phyloP scores from a whole-genome alignment of 2,329 filamentous ascomycete species.

The Fusarium poae region DNA sequence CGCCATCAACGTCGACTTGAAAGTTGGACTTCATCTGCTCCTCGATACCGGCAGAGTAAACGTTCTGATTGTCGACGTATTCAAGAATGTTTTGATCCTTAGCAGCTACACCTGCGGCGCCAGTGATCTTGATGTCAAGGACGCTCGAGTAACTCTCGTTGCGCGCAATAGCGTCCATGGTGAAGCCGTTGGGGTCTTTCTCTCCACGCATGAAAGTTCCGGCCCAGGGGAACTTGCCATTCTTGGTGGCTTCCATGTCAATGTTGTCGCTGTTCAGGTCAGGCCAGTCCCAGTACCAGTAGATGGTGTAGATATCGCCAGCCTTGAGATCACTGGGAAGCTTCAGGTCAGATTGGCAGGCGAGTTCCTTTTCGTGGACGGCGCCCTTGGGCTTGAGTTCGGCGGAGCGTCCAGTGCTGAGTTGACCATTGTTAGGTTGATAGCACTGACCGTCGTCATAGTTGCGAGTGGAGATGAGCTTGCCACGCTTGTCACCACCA shows the following conservation, averaged over 20 bases:
- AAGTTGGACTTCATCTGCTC: slow-evolving; percentile 62
- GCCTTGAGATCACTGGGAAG: slow-evolving; percentile 75
- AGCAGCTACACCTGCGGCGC: slow-evolving; percentile 42
- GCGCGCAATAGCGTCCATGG: slow-evolving; percentile 51
- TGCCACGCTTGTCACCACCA: slow-evolving; percentile 83
- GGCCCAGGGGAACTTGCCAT: slow-evolving; percentile 59
- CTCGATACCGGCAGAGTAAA: slow-evolving; percentile 60
- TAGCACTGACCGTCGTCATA: slow-evolving; percentile 95
- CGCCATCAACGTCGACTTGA: slow-evolving; percentile 57
- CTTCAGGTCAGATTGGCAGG: slow-evolving; percentile 85
- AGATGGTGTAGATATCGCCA: slow-evolving; percentile 80
- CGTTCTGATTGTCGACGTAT: slow-evolving; percentile 56
- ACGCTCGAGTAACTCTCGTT: slow-evolving; percentile 60
- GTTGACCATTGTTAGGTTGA: slow-evolving; percentile 73
- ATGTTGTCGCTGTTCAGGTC: slow-evolving; percentile 63
- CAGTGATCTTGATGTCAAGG: slow-evolving; percentile 57
- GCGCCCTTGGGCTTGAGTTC: slow-evolving; percentile 67
- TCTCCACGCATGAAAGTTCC: slow-evolving; percentile 58
- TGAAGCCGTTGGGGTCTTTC: slow-evolving; percentile 55
- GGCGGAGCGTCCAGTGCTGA: slow-evolving; percentile 70
- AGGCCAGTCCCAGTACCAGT: slow-evolving; percentile 98
- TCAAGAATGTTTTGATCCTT: slow-evolving; percentile 43
- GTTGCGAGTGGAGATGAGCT: slow-evolving; percentile 80
- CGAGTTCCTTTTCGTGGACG: slow-evolving; percentile 70
- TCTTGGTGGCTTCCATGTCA: slow-evolving; percentile 56